Conservation (phyloP, 306 rosid species). For the Spatholobus suberectus region DNA sequence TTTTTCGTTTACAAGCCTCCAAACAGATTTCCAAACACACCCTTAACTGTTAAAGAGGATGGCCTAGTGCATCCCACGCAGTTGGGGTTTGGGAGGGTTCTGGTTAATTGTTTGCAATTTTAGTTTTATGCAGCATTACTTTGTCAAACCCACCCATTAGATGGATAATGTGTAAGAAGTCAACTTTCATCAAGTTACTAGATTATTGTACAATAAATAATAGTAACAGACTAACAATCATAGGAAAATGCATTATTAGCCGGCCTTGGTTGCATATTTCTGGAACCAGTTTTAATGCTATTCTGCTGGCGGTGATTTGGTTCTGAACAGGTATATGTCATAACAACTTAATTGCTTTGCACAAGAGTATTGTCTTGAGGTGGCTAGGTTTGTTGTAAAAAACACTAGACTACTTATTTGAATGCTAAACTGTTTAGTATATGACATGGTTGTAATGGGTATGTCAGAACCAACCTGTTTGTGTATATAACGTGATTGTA, state of each 20-base stretch:
- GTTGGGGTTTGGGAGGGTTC: neutral
- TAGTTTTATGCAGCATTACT: neutral
- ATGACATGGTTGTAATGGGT: too few relatives aligned
- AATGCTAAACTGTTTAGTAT: too few relatives aligned
- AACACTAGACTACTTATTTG: neutral
- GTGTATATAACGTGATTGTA: neutral
- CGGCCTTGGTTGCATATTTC: neutral
- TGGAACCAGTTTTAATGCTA: neutral
- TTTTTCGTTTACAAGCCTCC: too few relatives aligned
- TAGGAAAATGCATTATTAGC: neutral
- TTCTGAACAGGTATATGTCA: neutral
- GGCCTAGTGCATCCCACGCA: neutral
- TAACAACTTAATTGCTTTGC: constrained; percentile 1
- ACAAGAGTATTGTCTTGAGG: neutral
- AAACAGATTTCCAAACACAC: too few relatives aligned
- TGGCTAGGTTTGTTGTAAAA: neutral
- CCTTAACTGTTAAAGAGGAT: neutral
- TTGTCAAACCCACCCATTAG: neutral
- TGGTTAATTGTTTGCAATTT: neutral
- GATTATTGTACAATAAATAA: neutral
- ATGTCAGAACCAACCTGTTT: too few relatives aligned
- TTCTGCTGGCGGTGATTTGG: neutral
- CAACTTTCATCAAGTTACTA: neutral
- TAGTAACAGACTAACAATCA: neutral
- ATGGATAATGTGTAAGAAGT: neutral